phyloP scores from a whole-genome alignment of 2,329 filamentous ascomycete species.

The Paramyrothecium roridum region DNA sequence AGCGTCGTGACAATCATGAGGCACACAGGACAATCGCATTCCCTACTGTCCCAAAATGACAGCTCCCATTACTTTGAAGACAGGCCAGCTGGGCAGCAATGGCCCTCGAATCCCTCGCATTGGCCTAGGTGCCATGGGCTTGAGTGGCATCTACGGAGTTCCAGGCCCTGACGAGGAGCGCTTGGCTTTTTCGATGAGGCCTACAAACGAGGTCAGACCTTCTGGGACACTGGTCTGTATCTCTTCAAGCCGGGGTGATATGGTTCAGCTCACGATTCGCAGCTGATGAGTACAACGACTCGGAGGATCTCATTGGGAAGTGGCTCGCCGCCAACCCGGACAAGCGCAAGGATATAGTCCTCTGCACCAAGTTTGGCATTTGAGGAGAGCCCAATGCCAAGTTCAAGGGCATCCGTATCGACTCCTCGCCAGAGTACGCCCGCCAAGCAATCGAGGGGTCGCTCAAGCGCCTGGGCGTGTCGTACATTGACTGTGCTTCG shows the following conservation, averaged over 20 bases:
- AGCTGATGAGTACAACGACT: constrained; percentile 37
- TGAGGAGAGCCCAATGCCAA: constrained; percentile 28
- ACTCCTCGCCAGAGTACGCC: constrained; percentile 19
- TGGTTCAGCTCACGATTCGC: too few species aligned
- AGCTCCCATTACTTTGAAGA: not conserved
- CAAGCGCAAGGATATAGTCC: constrained; percentile 40
- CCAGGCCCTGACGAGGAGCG: constrained; percentile 39
- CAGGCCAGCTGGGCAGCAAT: not conserved
- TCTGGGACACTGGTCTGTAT: constrained; percentile 47
- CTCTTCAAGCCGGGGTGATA: too few species aligned
- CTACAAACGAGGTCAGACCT: constrained; percentile 40
- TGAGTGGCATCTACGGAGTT: constrained; percentile 20
- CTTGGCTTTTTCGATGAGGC: constrained; percentile 43
- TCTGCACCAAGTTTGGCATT: constrained; percentile 30
- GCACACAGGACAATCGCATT: too few species aligned
- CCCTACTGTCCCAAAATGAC: not conserved
- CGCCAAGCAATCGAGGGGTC: constrained; percentile 14
- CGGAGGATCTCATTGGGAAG: constrained; percentile 39
- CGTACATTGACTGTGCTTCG: constrained; percentile 51
- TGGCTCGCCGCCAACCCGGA: constrained; percentile 42
- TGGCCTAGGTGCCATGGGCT: not conserved
- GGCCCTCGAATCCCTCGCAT: constrained; percentile 10
- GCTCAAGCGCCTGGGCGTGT: constrained; percentile 31
- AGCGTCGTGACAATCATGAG: too few species aligned
- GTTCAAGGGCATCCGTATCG: constrained; percentile 1